Evolutionary conservation across 75 land plant genomes (phyloP).

Genomic region (Sequoiadendron giganteum): DNA sequence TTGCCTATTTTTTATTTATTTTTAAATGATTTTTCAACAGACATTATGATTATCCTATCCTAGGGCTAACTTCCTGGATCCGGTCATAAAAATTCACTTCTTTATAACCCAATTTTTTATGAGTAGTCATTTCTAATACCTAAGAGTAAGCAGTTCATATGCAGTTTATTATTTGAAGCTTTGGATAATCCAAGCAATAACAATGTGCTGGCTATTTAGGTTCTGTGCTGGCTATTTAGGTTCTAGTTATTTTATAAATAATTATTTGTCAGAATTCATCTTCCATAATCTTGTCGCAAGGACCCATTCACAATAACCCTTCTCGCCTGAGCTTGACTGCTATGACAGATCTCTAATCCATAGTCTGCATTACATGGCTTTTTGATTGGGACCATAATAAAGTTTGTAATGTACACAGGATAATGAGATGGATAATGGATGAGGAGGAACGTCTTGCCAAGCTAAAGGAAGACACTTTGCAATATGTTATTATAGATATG

Average conservation of each 20-base stretch:
- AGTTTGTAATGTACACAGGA: slow-evolving; percentile 32
- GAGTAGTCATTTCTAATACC: no score
- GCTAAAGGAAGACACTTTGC: slow-evolving; percentile 35
- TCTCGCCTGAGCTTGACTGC: no score
- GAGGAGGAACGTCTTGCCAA: slow-evolving; percentile 58
- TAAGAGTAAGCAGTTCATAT: no score
- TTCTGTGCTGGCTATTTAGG: no score
- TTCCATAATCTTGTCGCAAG: no score
- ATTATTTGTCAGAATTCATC: no score
- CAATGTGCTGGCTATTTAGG: no score
- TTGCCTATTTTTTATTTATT: neutral
- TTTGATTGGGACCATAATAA: neutral
- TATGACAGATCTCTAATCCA: neutral
- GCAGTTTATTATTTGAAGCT: no score
- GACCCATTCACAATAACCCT: no score
- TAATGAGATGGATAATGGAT: slow-evolving; percentile 73
- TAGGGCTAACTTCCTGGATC: neutral
- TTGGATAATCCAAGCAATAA: no score
- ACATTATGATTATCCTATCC: neutral
- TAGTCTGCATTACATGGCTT: neutral
- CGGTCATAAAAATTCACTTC: neutral
- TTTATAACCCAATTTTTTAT: neutral
- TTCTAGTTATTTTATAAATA: no score
- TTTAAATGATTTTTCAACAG: neutral
- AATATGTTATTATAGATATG: slow-evolving; percentile 68